A percentile compares a stretch with the other conserved stretches of the same genome.
Conservation (phyloP, 2,329 filamentous ascomycete genomes). For the Epichloe brachyelytri region DNA sequence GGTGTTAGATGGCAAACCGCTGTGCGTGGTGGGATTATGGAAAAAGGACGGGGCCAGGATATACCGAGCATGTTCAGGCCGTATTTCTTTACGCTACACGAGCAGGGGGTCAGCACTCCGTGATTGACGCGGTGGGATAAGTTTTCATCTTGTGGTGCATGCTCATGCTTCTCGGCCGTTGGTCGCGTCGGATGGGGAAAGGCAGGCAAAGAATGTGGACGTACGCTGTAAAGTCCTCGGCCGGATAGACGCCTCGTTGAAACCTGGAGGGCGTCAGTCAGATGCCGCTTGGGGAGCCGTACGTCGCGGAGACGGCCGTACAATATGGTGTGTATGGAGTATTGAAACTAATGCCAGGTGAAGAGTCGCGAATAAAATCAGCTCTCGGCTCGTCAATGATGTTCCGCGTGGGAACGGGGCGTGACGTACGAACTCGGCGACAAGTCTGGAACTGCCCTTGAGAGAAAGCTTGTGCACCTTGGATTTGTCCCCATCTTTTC, state of each 20-base stretch:
- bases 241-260: constrained; percentile 75
- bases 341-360: constrained; percentile 60
- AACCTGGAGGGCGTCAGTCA: constrained; percentile 42
- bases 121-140: too few species aligned
- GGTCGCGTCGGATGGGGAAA: background rate
- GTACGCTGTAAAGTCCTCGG: constrained; percentile 88
- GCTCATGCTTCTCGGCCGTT: background rate
- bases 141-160: too few species aligned
- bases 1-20: constrained; percentile 8
- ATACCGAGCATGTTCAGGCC: constrained; percentile 88
- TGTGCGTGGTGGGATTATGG: too few species aligned
- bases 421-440: constrained; percentile 71
- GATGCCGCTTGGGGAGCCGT: background rate
- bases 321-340: constrained; percentile 95
- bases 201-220: background rate
- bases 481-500: constrained; percentile 52
- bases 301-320: constrained; percentile 27
- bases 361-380: background rate
- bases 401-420: background rate
- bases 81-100: constrained; percentile 78
- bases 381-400: background rate
- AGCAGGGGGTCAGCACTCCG: constrained; percentile 1
- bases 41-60: too few species aligned
- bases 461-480: constrained; percentile 92
- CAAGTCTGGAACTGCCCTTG: constrained; percentile 71